Conservation (phyloP, 306 rosid species). For the Alnus rubra region DNA sequence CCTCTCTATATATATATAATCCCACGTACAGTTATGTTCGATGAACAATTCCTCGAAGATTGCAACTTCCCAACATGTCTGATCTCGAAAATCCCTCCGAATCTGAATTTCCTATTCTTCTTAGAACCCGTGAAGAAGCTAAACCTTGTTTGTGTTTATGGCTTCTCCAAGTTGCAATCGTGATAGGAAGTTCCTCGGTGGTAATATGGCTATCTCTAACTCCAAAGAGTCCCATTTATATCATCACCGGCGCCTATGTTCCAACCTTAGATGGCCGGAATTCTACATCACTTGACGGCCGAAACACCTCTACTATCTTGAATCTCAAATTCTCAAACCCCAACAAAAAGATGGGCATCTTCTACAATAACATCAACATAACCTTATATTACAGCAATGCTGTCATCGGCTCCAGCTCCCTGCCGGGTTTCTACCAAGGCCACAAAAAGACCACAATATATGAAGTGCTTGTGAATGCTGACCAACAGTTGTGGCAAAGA, state of each 20-base stretch:
- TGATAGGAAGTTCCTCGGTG: background rate
- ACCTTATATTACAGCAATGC: background rate
- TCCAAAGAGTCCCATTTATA: constrained; percentile 17
- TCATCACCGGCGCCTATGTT: constrained; percentile 1
- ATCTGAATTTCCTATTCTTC: background rate
- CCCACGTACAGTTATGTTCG: no score
- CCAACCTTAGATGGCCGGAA: background rate
- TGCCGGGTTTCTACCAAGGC: constrained; percentile 19
- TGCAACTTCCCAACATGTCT: background rate
- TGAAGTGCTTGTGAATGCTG: constrained; percentile 7
- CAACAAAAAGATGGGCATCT: constrained; percentile 18
- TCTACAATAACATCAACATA: background rate
- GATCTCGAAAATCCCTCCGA: background rate
- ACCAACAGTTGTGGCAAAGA: background rate
- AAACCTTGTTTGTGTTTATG: background rate
- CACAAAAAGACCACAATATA: background rate
- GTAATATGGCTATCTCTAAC: constrained; percentile 5
- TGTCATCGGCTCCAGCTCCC: background rate
- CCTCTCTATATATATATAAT: no score
- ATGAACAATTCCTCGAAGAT: background rate
- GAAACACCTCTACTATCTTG: background rate
- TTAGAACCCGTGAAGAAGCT: no score
- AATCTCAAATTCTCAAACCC: constrained; percentile 14
- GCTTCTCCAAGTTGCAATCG: background rate
- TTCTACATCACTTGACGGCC: background rate